phyloP scores from a whole-genome alignment of 2,329 filamentous ascomycete genomes.

The Neoascochyta sp. region DNA sequence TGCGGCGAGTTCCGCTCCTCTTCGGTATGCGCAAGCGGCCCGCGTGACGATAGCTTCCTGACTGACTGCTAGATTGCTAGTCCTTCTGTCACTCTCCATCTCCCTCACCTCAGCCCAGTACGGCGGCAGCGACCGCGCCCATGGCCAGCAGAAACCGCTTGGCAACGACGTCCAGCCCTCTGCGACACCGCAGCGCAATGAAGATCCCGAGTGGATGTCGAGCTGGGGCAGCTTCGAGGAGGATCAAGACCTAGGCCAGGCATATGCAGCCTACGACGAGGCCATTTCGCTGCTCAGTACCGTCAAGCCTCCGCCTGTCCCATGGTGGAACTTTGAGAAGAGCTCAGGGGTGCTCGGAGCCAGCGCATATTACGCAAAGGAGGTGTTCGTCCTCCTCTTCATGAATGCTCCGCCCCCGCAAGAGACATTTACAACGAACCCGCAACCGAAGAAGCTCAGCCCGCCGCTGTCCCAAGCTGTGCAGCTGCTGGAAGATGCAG shows the following conservation, averaged over 20 bases:
- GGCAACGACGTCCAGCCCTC: slow-evolving; percentile 11
- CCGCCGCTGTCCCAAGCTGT: slow-evolving; percentile 56
- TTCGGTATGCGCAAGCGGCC: slow-evolving; percentile 24
- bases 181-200: slow-evolving; percentile 15
- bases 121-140: slow-evolving; percentile 17
- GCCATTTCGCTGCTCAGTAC: slow-evolving; percentile 41
- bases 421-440: slow-evolving; percentile 39
- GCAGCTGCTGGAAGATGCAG: slow-evolving; percentile 56
- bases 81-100: slow-evolving; percentile 30
- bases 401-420: slow-evolving; percentile 57
- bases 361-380: slow-evolving; percentile 58
- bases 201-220: slow-evolving; percentile 18
- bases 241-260: slow-evolving; percentile 14
- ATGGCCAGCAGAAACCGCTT: slow-evolving; percentile 25
- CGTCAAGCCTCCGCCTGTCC: slow-evolving; percentile 40
- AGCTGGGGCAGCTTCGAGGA: slow-evolving; percentile 16
- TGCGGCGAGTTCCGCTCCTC: slow-evolving; percentile 37
- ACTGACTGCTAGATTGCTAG: slow-evolving; percentile 24
- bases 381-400: slow-evolving; percentile 61
- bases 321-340: slow-evolving; percentile 44
- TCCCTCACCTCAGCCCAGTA: slow-evolving; percentile 24
- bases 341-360: slow-evolving; percentile 57
- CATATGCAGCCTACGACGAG: slow-evolving; percentile 34
- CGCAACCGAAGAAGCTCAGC: slow-evolving; percentile 44
- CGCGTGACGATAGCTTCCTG: slow-evolving; percentile 8